Conservation (phyloP, 2,329 filamentous ascomycete genomes). For the Falciphora oryzae region DNA sequence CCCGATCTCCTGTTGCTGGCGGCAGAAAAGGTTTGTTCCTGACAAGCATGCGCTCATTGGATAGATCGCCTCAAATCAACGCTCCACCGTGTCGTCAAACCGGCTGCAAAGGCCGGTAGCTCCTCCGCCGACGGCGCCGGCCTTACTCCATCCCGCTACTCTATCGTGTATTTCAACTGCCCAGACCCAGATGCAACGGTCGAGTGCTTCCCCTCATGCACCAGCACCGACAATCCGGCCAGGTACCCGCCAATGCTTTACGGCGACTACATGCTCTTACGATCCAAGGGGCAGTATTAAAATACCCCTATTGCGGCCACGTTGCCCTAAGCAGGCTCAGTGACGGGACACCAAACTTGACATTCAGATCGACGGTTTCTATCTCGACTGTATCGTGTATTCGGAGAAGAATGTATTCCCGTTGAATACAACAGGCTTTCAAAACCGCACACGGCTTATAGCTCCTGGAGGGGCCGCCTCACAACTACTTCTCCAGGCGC, state of each 20-base stretch:
- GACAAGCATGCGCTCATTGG: background rate
- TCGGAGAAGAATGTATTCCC: too few relatives aligned
- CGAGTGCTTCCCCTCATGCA: constrained; percentile 43
- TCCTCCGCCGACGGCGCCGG: constrained; percentile 27
- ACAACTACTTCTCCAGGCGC: constrained; percentile 3
- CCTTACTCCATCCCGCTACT: constrained; percentile 43
- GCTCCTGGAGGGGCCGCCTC: too few relatives aligned
- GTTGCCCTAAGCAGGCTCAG: too few relatives aligned
- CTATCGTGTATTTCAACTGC: constrained; percentile 53
- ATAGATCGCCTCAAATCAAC: constrained; percentile 44
- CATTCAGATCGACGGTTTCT: too few relatives aligned
- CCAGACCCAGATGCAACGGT: constrained; percentile 43
- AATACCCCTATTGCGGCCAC: too few relatives aligned
- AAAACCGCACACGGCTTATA: too few relatives aligned
- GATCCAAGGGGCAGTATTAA: constrained; percentile 1
- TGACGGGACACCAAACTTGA: too few relatives aligned
- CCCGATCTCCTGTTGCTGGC: constrained; percentile 14
- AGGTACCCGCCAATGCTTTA: constrained; percentile 38
- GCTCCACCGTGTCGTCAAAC: constrained; percentile 45
- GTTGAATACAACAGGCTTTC: too few relatives aligned
- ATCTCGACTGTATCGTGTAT: too few relatives aligned
- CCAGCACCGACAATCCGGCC: constrained; percentile 31
- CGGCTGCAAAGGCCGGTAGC: constrained; percentile 30
- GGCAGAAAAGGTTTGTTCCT: background rate
- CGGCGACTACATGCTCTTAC: constrained; percentile 3